These are phyloP conservation scores for Lenwebbia sp. DNA, from an alignment of 345 rosid genomes.

Conservation along the genomic window DNA sequence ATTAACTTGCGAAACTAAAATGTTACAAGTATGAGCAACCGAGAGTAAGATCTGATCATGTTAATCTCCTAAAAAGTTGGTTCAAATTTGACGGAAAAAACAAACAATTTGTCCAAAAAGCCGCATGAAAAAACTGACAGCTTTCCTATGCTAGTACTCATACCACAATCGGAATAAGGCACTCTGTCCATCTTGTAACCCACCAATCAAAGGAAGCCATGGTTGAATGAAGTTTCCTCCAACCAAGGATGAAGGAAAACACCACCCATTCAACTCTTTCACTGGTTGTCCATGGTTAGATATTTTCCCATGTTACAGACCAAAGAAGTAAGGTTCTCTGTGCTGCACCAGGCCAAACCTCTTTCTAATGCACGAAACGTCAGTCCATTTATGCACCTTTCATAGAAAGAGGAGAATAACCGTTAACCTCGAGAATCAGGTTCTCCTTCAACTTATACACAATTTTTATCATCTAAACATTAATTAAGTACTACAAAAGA, in stretches of 20 bases:
- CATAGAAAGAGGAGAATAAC: background rate
- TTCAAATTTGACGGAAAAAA: background rate
- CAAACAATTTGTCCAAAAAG: background rate
- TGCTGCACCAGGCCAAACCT: background rate
- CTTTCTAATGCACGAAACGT: background rate
- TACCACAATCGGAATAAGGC: background rate
- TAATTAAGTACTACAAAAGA: background rate
- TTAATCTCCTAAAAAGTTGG: background rate
- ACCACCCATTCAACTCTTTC: background rate
- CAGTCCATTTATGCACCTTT: background rate
- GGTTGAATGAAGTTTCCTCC: background rate
- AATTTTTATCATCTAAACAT: background rate
- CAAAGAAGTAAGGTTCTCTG: background rate
- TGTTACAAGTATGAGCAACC: background rate
- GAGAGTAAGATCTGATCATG: background rate
- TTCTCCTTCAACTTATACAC: background rate
- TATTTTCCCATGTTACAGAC: background rate
- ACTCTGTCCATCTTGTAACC: background rate
- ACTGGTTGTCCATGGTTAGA: background rate
- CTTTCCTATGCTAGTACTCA: background rate
- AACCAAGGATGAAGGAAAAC: background rate
- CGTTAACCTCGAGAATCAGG: background rate
- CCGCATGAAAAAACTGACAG: background rate
- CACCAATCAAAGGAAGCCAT: background rate
- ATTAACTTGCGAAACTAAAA: background rate